These are phyloP conservation scores for Cordyceps javanica DNA, from an alignment of 2,329 filamentous ascomycete species.

Conservation along the genomic window DNA sequence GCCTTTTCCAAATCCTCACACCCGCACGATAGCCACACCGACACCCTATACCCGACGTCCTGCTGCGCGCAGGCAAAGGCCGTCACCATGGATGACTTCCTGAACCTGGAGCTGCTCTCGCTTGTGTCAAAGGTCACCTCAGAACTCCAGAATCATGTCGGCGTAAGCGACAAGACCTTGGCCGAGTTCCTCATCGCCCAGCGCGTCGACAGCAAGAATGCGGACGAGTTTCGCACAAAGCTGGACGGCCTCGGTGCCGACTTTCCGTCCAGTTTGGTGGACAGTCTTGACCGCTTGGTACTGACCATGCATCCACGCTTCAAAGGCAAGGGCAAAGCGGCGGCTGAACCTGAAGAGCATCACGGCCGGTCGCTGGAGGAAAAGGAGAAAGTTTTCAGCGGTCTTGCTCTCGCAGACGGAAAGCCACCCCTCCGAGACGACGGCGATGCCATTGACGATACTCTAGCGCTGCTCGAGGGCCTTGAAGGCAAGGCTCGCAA, in stretches of 20 bases:
- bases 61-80: slow-evolving; percentile 7
- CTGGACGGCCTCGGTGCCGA: slow-evolving; percentile 72
- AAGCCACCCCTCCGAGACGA: slow-evolving; percentile 34
- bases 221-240: slow-evolving; percentile 68
- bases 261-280: slow-evolving; percentile 79
- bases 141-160: slow-evolving; percentile 89
- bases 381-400: slow-evolving; percentile 85
- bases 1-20: not conserved
- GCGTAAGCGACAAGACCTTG: slow-evolving; percentile 87
- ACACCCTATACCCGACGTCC: not conserved
- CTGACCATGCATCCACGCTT: slow-evolving; percentile 86
- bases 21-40: not conserved
- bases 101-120: slow-evolving; percentile 85
- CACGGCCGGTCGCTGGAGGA: slow-evolving; percentile 50
- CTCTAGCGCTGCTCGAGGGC: slow-evolving; percentile 83
- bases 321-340: slow-evolving; percentile 53
- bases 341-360: slow-evolving; percentile 28
- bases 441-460: slow-evolving; percentile 78
- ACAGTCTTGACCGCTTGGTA: slow-evolving; percentile 86
- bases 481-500: slow-evolving; percentile 62
- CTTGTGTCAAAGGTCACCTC: slow-evolving; percentile 92
- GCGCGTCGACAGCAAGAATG: slow-evolving; percentile 65
- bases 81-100: slow-evolving; percentile 74
- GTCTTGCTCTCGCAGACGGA: slow-evolving; percentile 79
- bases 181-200: slow-evolving; percentile 95